Percentiles rank a stretch among this genome's conserved stretches.
These are phyloP conservation scores for Scleroderma bovista DNA, from an alignment of 768 basidiomycete species.

Conservation along the genomic window DNA sequence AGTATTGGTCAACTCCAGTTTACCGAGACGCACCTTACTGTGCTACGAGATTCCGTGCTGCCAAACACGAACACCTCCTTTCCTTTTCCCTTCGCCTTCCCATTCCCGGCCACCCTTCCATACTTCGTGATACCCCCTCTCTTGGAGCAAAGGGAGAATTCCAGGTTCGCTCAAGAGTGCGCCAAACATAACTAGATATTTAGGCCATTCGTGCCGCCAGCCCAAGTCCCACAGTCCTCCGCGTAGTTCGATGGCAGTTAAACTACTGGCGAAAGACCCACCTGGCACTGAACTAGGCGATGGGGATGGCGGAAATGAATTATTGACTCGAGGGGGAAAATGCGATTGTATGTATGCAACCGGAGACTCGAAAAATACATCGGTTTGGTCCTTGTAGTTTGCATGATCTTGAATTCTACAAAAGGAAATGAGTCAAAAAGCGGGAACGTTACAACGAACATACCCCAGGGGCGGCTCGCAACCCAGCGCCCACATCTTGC, in stretches of 20 bases:
- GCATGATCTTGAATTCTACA: constrained; percentile 40
- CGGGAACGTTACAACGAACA: constrained; percentile 22
- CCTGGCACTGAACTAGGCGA: constrained; percentile 49
- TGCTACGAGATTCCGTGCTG: no score
- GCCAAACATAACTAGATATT: constrained; percentile 79
- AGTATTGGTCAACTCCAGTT: no score
- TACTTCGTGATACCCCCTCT: constrained; percentile 57
- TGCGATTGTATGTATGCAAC: constrained; percentile 53
- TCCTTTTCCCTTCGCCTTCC: constrained; percentile 53
- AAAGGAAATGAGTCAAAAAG: constrained; percentile 6
- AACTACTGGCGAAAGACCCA: constrained; percentile 17
- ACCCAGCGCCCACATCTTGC: constrained; percentile 74
- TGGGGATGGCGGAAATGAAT: constrained; percentile 59
- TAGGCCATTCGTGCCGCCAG: constrained; percentile 78
- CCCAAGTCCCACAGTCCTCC: constrained; percentile 20
- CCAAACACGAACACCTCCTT: constrained; percentile 73
- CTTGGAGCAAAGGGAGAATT: constrained; percentile 41
- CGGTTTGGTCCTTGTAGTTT: constrained; percentile 74
- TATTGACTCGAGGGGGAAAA: constrained; percentile 63
- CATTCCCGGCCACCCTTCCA: constrained; percentile 73
- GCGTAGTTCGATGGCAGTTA: constrained; percentile 24
- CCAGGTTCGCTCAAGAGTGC: constrained; percentile 54
- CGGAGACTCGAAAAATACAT: constrained; percentile 75
- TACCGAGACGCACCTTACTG: no score
- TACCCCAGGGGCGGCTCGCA: constrained; percentile 92